Conservation (phyloP, 768 basidiomycete genomes). For the Lactarius deliciosus region DNA sequence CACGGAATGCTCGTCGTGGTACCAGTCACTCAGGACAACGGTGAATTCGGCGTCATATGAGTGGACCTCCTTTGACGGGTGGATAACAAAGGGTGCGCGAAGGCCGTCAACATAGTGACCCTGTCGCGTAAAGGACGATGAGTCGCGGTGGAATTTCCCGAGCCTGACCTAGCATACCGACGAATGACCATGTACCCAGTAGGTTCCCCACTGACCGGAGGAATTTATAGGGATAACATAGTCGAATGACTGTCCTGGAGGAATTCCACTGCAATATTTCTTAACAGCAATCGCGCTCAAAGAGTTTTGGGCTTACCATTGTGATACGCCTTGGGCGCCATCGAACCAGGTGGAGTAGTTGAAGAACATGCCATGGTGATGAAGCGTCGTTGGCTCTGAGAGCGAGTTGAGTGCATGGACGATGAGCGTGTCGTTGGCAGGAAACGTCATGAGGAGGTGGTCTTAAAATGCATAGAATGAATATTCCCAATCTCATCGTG, state of each 20-base stretch:
- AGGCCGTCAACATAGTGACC: constrained; percentile 94
- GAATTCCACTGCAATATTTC: constrained; percentile 61
- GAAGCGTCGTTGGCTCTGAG: constrained; percentile 65
- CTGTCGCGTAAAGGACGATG: constrained; percentile 36
- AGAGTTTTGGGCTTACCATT: constrained; percentile 58
- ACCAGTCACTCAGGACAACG: constrained; percentile 88
- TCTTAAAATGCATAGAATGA: constrained; percentile 39
- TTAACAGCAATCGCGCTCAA: neutral
- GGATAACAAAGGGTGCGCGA: constrained; percentile 81
- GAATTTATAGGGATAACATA: constrained; percentile 72
- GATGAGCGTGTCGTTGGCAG: constrained; percentile 66
- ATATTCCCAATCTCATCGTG: neutral
- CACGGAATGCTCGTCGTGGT: constrained; percentile 69
- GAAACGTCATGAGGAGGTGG: constrained; percentile 79
- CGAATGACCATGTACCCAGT: constrained; percentile 76
- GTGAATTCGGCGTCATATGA: constrained; percentile 90
- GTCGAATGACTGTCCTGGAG: constrained; percentile 64
- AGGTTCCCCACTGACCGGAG: constrained; percentile 75
- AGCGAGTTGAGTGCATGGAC: constrained; percentile 78
- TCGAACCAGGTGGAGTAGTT: constrained; percentile 87
- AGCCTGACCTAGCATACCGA: constrained; percentile 38
- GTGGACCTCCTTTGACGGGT: constrained; percentile 62
- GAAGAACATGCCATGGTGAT: constrained; percentile 97
- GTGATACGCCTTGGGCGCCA: constrained; percentile 77
- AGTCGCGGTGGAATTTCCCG: neutral